Percentiles rank a stretch among this genome's conserved stretches.
Evolutionary conservation across 306 rosid species (phyloP).

Genomic region (Psophocarpus tetragonolobus): DNA sequence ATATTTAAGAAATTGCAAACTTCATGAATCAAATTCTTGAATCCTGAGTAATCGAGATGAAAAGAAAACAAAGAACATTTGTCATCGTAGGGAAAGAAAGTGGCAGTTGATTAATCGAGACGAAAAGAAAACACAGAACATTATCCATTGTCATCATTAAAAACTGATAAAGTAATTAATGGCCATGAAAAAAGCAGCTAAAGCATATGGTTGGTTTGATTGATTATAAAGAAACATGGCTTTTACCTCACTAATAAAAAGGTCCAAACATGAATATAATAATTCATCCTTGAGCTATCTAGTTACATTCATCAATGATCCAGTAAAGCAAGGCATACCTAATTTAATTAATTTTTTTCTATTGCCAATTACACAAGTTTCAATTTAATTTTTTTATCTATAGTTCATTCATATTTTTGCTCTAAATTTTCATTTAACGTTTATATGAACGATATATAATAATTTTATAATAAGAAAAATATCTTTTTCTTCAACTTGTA

Average conservation of each 20-base stretch:
- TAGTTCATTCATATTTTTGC: background rate
- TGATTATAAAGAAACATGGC: background rate
- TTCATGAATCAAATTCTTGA: background rate
- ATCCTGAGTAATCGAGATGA: background rate
- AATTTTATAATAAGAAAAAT: background rate
- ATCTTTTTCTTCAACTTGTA: background rate
- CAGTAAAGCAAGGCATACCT: background rate
- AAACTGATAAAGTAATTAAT: background rate
- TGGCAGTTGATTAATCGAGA: background rate
- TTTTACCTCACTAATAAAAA: background rate
- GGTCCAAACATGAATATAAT: background rate
- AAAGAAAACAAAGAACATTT: background rate
- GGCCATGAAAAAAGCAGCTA: background rate
- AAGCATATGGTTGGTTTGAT: background rate
- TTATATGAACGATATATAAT: background rate
- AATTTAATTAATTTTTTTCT: background rate
- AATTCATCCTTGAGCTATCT: background rate
- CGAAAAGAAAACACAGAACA: background rate
- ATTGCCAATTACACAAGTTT: background rate
- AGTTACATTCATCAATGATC: background rate
- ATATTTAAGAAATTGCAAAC: background rate
- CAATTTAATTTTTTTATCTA: background rate
- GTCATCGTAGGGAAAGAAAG: background rate
- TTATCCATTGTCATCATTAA: background rate
- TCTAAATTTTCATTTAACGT: background rate